Evolutionary conservation across 2,329 filamentous ascomycete genomes (phyloP), one percentile per base, ranked within the genome.

Genomic region (Pseudophaeomoniella oleicola): DNA sequence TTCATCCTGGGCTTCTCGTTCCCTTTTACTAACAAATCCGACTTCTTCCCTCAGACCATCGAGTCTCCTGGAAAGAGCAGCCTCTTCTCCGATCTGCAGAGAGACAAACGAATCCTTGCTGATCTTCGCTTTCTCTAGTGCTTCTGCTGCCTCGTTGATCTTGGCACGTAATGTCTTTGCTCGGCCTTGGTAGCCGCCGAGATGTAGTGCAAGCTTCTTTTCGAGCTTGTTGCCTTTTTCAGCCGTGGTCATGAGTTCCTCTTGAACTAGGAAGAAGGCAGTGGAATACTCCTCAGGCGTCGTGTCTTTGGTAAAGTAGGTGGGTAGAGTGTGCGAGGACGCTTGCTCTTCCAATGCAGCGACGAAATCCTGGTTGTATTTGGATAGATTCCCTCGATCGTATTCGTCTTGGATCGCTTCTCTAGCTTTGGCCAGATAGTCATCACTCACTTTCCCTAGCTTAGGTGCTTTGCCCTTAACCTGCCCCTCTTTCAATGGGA

Each of bases 161-260:
- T 94, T 96, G 41, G 77, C 71, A 15, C 76, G 73, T 16, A 98
- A 69, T 47, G 75, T 77, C 57, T 86, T 86, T 19, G 84, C 77
- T 19, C 90, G 80, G 47, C 86, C 78, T 55, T 87, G 78, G 60
- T 98, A 98, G 11, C 90, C 90, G 16, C 87, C 87, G 2, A 93
- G 75, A 49, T 90, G 79, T 37, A 93, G 67, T 0, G 70, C 68
- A n/a, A 98, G 72, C 59, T 90, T 94, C 71, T 94, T 94, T 60
- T 96, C 87, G 1, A 93, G 65, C 58, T 88, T 92, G 53, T 85
- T 84, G 37, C 82, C 83, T 39, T 78, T 72, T 47, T 88, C 78
- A 2, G 87, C 90, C 0, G 77, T 75, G 2, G 71, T 64, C 47
- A 82, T 70, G 43, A 94, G 81, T 5, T 71, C 67, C 33, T 82